phyloP scores from a whole-genome alignment of 1,139 yeast species.

The Suhomyces yuchorum region DNA sequence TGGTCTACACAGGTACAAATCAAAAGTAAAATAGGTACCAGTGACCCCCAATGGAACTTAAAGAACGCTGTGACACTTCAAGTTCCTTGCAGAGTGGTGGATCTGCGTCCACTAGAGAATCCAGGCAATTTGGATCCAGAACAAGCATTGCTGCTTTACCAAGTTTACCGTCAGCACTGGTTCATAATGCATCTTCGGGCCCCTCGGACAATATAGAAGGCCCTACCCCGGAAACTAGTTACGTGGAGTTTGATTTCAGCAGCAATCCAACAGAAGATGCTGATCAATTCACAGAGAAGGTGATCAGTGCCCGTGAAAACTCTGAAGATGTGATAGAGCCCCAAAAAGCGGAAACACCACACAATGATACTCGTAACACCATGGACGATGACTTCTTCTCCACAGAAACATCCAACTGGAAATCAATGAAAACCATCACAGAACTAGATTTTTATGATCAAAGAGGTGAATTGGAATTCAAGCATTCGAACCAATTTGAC shows the following conservation, averaged over 20 bases:
- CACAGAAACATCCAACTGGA: constrained; percentile 43
- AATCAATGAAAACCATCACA: constrained; percentile 53
- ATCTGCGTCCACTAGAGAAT: constrained; percentile 12
- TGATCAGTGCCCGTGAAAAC: constrained; percentile 9
- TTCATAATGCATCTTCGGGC: background rate
- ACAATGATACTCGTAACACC: background rate
- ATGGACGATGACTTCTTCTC: constrained; percentile 42
- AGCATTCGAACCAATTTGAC: constrained; percentile 25
- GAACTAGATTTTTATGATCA: constrained; percentile 55
- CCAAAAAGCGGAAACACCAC: background rate
- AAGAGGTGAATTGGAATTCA: constrained; percentile 50
- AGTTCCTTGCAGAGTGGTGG: constrained; percentile 9
- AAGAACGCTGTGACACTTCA: constrained; percentile 10
- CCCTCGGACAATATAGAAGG: background rate
- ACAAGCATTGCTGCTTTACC: constrained; percentile 24
- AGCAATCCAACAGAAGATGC: constrained; percentile 8
- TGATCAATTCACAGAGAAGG: constrained; percentile 14
- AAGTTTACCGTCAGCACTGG: constrained; percentile 19
- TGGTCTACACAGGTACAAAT: background rate
- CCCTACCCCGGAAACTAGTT: constrained; percentile 11
- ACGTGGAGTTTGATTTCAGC: constrained; percentile 39
- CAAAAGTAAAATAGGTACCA: background rate
- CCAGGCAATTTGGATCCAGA: constrained; percentile 18
- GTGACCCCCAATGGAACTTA: constrained; percentile 7
- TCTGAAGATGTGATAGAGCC: constrained; percentile 12